These are phyloP conservation scores for Stagonosporopsis rhizophila DNA, from an alignment of 2,329 filamentous ascomycete genomes.

Conservation along the genomic window DNA sequence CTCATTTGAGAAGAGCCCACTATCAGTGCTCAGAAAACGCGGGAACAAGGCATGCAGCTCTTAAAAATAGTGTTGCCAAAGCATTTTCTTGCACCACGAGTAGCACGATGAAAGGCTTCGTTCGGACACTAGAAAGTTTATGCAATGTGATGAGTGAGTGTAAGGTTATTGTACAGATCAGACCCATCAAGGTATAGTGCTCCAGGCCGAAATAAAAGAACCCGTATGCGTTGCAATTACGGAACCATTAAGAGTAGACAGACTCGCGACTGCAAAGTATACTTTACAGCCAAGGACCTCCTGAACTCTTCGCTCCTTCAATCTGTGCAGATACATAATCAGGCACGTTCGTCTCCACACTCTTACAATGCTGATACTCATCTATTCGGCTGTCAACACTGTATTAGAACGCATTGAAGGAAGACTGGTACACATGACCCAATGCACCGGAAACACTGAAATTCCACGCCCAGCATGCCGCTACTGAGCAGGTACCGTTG, in stretches of 20 bases:
- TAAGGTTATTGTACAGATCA: not conserved
- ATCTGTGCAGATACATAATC: conserved; percentile 24
- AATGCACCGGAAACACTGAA: conserved; percentile 24
- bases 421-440: conserved; percentile 22
- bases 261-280: conserved; percentile 25
- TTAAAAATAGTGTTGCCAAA: too few relatives aligned
- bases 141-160: not conserved
- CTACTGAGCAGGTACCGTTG: conserved; percentile 29
- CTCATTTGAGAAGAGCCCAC: too few relatives aligned
- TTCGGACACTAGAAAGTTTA: too few relatives aligned
- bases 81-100: too few relatives aligned
- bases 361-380: conserved; percentile 24
- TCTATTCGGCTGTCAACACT: conserved; percentile 21
- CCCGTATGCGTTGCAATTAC: not conserved
- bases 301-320: conserved; percentile 18
- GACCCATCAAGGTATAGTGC: not conserved
- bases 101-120: too few relatives aligned
- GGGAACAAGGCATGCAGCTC: too few relatives aligned
- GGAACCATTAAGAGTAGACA: not conserved
- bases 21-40: too few relatives aligned
- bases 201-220: not conserved
- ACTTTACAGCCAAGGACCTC: conserved; percentile 22
- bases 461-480: conserved; percentile 29
- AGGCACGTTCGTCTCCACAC: conserved; percentile 14
- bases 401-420: conserved; percentile 26